phyloP scores from a whole-genome alignment of 768 basidiomycete species.

The Serendipita sp. region DNA sequence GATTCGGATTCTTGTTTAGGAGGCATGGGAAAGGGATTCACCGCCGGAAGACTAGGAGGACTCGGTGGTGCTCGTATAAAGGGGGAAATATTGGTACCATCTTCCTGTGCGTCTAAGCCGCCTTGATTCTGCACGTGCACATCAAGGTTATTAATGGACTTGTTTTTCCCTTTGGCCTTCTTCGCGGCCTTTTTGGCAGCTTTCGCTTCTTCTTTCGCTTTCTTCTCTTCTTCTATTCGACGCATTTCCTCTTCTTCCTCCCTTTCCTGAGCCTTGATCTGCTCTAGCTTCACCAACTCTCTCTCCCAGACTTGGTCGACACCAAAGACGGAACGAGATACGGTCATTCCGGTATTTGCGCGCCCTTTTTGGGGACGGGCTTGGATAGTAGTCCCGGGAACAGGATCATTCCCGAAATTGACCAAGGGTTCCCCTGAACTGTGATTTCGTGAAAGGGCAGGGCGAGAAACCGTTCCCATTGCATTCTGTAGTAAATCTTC shows the following conservation, averaged over 20 bases:
- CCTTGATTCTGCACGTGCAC: neutral
- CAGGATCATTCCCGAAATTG: constrained; percentile 37
- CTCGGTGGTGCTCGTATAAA: constrained; percentile 13
- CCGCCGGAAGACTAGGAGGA: constrained; percentile 8
- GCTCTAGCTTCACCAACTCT: constrained; percentile 64
- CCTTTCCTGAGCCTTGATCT: constrained; percentile 57
- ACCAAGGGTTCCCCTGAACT: constrained; percentile 30
- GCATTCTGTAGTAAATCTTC: constrained; percentile 36
- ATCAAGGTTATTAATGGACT: constrained; percentile 10
- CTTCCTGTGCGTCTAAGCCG: neutral
- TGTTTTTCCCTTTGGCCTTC: constrained; percentile 32
- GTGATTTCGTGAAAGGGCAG: constrained; percentile 18
- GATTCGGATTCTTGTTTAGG: constrained; percentile 9
- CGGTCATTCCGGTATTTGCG: constrained; percentile 16
- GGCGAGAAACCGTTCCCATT: constrained; percentile 29
- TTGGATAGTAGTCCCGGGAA: constrained; percentile 20
- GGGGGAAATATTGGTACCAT: neutral
- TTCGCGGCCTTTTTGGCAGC: constrained; percentile 24
- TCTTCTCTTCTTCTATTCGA: constrained; percentile 30
- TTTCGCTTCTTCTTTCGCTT: constrained; percentile 21
- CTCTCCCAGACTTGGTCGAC: constrained; percentile 87
- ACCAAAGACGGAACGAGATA: constrained; percentile 73
- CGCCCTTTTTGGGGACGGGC: constrained; percentile 15
- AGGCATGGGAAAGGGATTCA: constrained; percentile 23
- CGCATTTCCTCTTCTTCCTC: constrained; percentile 36